Evolutionary conservation across 371 early-diverging fungal genomes (phyloP).

Genomic region (Mucor mucedo): DNA sequence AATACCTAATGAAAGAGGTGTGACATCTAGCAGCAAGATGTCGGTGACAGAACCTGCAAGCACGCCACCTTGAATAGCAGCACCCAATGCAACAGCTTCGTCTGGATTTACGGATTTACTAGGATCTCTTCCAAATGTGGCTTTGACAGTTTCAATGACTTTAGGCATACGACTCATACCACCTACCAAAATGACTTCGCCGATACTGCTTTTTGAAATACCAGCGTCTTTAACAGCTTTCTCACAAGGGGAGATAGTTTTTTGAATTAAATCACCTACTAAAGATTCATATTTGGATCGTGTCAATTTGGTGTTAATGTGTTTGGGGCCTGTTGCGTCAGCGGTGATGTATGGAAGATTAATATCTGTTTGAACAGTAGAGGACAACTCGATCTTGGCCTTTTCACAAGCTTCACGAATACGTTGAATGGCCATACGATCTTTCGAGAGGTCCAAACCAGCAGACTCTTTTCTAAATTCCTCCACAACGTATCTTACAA

Average conservation of each 20-base stretch:
- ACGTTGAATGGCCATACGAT: slow-evolving; percentile 94
- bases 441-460: slow-evolving; percentile 72
- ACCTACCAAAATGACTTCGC: slow-evolving; percentile 99
- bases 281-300: slow-evolving; percentile 92
- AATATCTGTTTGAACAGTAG: slow-evolving; percentile 92
- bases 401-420: slow-evolving; percentile 98
- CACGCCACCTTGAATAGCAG: slow-evolving; percentile 99
- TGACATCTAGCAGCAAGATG: slow-evolving; percentile 96
- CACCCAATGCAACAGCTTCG: slow-evolving; percentile 99
- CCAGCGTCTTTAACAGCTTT: slow-evolving; percentile 97
- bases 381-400: slow-evolving; percentile 98
- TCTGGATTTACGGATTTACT: slow-evolving; percentile 98
- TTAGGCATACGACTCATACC: slow-evolving; percentile 99
- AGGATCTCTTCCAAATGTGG: slow-evolving; percentile 91
- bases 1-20: slow-evolving; percentile 98
- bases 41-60: slow-evolving; percentile 95
- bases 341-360: slow-evolving; percentile 96
- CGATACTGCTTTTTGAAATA: slow-evolving; percentile 79
- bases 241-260: slow-evolving; percentile 94
- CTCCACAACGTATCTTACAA: slow-evolving; percentile 83
- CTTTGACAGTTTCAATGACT: slow-evolving; percentile 93
- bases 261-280: slow-evolving; percentile 81
- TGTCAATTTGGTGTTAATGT: slow-evolving; percentile 92
- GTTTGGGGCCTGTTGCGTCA: slow-evolving; percentile 93
- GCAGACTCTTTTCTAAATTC: slow-evolving; percentile 85